Evolutionary conservation across 306 rosid species (phyloP), one percentile per base, ranked within the genome.

Genomic region (Spatholobus suberectus): DNA sequence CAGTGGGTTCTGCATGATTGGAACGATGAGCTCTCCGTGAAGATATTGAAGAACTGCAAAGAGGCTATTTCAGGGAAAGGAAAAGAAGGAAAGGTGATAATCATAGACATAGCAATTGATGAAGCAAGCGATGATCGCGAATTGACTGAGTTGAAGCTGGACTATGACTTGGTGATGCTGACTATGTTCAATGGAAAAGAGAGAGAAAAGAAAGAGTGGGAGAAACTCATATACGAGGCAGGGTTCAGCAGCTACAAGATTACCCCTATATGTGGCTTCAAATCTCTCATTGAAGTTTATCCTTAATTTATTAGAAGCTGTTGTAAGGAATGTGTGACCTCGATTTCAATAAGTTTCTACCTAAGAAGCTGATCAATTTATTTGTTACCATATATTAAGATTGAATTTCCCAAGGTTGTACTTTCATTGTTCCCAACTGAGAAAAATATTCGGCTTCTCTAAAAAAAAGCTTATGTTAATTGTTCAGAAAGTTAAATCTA

Each of bases 211-310:
- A 82, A 85, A 47, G 91, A 92, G 18, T 92, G 92, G 95, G 82
- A 86, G 63, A 87, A 80, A 6, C 81, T 92, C 9, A 82, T 91
- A 20, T 61, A 55, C 0, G 81, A 88, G 11, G 91, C 95, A 5
- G 97, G 95, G 1, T 89, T 88, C 44, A 82, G 85, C 21, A 38
- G 20, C 61, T 89, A 84, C 87, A 85, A 87, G 69, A 84, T 88
- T 5, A 80, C 63, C 0, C 82, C 91, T 0, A 70, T 83, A 0
- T 47, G 82, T 76, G 90, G 92, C 15, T 76, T 85, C 17, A 86
- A 84, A 75, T 92, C 95, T 23, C 88, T 92, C 5, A 80, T 90
- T 40, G 93, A 89, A 77, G 88, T 89, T 72, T 90, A 43, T 72
- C 92, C 90, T 76, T 92, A 46, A 77, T 37, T 73, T 3, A 29